phyloP scores from a whole-genome alignment of 148 eudicot species.

The Persicaria tinctoria region DNA sequence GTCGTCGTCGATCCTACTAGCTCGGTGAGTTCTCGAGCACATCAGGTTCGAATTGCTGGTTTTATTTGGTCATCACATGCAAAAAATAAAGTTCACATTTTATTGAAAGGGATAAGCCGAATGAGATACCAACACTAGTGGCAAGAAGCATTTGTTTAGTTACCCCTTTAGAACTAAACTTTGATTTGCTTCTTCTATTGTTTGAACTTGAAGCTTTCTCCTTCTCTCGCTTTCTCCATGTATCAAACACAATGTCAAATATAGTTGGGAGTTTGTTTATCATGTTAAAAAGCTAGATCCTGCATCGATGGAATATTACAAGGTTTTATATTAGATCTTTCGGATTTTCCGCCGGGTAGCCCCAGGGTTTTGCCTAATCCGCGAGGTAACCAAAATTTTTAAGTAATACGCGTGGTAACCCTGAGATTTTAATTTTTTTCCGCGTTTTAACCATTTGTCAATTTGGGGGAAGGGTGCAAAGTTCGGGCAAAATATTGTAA shows the following conservation, averaged over 20 bases:
- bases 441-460: no score
- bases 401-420: no score
- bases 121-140: not conserved
- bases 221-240: slow-evolving; percentile 5
- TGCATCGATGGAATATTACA: not conserved
- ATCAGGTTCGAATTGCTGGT: not conserved
- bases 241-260: slow-evolving; percentile 14
- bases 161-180: slow-evolving; percentile 13
- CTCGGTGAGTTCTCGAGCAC: no score
- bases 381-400: no score
- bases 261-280: slow-evolving; percentile 11
- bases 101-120: no score
- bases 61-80: not conserved
- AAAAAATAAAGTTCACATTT: not conserved
- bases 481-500: no score
- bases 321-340: no score
- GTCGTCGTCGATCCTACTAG: no score
- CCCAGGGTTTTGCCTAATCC: no score
- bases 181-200: slow-evolving; percentile 10
- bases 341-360: no score
- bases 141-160: not conserved
- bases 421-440: no score
- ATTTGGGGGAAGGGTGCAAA: no score
- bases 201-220: slow-evolving; percentile 14
- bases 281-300: slow-evolving; percentile 9